phyloP scores from a whole-genome alignment of 257 asterid species.

The Solanum raphanifolium region DNA sequence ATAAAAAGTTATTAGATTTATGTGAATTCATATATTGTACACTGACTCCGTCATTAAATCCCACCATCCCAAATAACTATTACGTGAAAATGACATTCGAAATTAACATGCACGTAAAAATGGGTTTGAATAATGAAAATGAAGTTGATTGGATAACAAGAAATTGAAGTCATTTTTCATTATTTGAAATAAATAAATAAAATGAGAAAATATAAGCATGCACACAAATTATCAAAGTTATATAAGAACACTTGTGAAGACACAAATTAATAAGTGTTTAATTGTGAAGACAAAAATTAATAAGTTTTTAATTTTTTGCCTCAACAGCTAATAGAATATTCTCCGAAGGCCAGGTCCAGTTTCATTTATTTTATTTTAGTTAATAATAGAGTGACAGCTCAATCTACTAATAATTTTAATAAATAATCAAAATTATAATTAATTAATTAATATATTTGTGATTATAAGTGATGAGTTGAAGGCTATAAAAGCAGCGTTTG shows the following conservation, averaged over 20 bases:
- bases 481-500: background rate
- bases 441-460: background rate
- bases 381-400: background rate
- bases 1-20: background rate
- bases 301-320: background rate
- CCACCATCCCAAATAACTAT: background rate
- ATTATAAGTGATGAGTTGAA: background rate
- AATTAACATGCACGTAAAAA: background rate
- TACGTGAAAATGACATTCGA: background rate
- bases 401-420: background rate
- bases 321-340: background rate
- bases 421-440: background rate
- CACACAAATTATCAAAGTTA: background rate
- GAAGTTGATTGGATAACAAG: background rate
- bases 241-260: background rate
- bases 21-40: background rate
- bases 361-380: background rate
- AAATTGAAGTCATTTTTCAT: background rate
- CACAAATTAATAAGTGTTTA: background rate
- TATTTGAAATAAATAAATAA: background rate
- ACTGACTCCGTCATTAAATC: background rate
- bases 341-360: background rate
- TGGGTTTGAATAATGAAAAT: background rate
- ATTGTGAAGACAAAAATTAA: background rate
- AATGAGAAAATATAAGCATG: background rate